These are phyloP conservation scores for Antitrichia curtipendula DNA, from an alignment of 225 moss, liverwort and hornwort genomes.

Conservation along the genomic window DNA sequence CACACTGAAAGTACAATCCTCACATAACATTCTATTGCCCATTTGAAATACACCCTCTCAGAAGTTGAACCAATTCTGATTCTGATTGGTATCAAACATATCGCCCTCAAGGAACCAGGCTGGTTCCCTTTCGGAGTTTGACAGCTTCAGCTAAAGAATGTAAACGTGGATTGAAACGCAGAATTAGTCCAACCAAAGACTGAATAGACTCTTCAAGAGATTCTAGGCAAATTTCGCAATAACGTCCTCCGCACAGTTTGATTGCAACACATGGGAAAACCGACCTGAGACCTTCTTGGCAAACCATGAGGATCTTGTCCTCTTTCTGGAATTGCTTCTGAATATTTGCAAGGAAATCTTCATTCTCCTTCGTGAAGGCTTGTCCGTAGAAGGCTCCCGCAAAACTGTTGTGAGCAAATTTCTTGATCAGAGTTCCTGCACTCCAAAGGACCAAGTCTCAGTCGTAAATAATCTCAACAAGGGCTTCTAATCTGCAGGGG, in stretches of 20 bases:
- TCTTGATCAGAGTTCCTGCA: slow-evolving; percentile 61
- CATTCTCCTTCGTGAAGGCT: slow-evolving; percentile 78
- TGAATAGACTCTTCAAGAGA: neutral
- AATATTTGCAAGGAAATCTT: slow-evolving; percentile 42
- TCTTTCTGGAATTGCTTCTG: slow-evolving; percentile 61
- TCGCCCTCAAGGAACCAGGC: neutral
- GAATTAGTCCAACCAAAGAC: neutral
- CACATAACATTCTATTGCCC: neutral
- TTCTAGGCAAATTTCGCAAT: neutral
- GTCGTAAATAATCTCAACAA: neutral
- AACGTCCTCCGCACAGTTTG: neutral
- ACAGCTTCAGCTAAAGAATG: neutral
- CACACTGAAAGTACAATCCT: neutral
- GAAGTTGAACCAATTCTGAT: neutral
- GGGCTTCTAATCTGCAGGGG: neutral
- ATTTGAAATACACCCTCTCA: neutral
- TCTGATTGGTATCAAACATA: neutral
- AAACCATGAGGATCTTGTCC: slow-evolving; percentile 75
- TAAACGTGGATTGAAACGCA: neutral
- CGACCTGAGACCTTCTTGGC: slow-evolving; percentile 85
- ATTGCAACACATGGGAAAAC: neutral
- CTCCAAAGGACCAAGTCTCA: neutral
- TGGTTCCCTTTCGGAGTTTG: neutral
- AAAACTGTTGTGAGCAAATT: slow-evolving; percentile 68
- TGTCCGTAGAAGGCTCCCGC: slow-evolving; percentile 82